Evolutionary conservation across 2,329 filamentous ascomycete genomes (phyloP), one percentile per base, ranked within the genome.

Genomic region (Sarocladium brachiariae): DNA sequence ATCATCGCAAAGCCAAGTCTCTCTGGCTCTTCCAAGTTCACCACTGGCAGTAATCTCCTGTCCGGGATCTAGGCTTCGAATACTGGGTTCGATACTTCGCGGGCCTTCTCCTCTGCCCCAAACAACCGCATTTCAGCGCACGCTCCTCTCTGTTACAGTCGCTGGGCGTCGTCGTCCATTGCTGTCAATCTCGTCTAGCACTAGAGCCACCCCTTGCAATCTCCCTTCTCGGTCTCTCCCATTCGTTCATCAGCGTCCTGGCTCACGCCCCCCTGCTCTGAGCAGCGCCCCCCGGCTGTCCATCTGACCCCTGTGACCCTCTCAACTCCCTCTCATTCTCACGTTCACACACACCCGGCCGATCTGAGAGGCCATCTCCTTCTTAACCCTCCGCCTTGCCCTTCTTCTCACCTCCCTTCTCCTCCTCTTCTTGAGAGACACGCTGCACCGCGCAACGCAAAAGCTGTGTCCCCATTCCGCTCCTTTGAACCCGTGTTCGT

Each of bases 381-480:
- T 47, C 43, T 47, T 47, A 47, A 47, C 43, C 19, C 21, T 30
- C 43, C 21, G 27, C 43, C 43, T 47, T 25, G 16, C 43, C 43
- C 21, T 14, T 7, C 23, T 43, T 50, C 49, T 50, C 23, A 14
- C 21, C 27, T 33, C 39, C n/a, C n/a, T 31, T 23, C 31, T 38
- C 41, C 33, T 46, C 19, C 30, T 30, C 39, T 51, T 43, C 39
- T 35, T 51, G 21, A 27, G 43, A 41, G 45, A 52, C 51, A 52
- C 51, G 43, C 46, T 49, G 46, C 46, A 49, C 35, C 41, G 43
- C 43, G 30, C 23, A 43, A 9, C 11, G 31, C 46, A 35, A 25
- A 49, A 49, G 46, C 46, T 49, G 46, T 49, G 46, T 49, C 52
- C 50, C 52, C 49, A 52, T 54, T 53, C 18, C 24, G n/a, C 43